Conservation (phyloP, 495 filamentous ascomycete genomes). For the Xylaria venustula region DNA sequence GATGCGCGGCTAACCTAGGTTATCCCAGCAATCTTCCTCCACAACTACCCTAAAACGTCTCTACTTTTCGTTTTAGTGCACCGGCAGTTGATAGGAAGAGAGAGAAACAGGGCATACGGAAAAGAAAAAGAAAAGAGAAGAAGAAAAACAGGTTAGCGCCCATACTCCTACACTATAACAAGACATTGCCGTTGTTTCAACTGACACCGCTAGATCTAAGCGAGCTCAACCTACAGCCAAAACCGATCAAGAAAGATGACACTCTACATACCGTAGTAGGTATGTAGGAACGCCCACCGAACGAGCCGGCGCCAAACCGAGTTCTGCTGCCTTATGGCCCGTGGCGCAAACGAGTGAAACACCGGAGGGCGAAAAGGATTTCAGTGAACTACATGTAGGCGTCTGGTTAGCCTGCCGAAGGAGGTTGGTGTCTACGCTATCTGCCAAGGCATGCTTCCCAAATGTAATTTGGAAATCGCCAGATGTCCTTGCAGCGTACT, state of each 20-base stretch:
- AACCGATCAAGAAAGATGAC: too few relatives aligned
- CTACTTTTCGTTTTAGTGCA: neutral
- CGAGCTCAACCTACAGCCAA: neutral
- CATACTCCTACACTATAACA: too few relatives aligned
- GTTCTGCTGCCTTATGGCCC: neutral
- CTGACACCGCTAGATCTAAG: constrained; percentile 7
- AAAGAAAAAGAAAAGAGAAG: neutral
- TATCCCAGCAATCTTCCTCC: neutral
- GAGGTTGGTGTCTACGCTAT: too few relatives aligned
- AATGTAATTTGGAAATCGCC: too few relatives aligned
- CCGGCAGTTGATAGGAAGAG: too few relatives aligned
- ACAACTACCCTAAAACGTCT: neutral
- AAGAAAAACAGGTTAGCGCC: neutral
- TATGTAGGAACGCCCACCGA: constrained; percentile 1
- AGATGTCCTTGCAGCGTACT: too few relatives aligned
- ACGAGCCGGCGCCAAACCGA: neutral
- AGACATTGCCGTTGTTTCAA: constrained; percentile 13
- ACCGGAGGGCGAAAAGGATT: constrained; percentile 1
- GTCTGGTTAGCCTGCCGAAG: too few relatives aligned
- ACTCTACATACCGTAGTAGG: neutral
- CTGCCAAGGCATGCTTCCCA: too few relatives aligned
- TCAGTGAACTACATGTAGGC: too few relatives aligned
- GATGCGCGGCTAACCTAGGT: too few relatives aligned
- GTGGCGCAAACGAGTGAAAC: constrained; percentile 2
- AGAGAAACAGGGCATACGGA: too few relatives aligned